Percentiles rank a stretch among this genome's conserved stretches.
These are phyloP conservation scores for Funneliformis mosseae DNA, from an alignment of 192 early-diverging fungal species.

Conservation along the genomic window DNA sequence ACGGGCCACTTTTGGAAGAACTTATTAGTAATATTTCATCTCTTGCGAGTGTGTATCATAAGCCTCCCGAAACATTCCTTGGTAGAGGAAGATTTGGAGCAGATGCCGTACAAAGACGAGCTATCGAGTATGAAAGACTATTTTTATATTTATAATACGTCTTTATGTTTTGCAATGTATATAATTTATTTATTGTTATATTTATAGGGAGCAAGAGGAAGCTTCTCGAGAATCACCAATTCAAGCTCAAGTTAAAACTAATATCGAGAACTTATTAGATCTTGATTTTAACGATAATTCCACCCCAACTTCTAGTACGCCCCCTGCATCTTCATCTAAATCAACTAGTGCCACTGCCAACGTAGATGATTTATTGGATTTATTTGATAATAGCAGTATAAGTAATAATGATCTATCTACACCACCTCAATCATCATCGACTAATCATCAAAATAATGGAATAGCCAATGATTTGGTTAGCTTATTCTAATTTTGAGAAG, in stretches of 20 bases:
- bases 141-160: background rate
- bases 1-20: constrained; percentile 79
- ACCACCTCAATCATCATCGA: background rate
- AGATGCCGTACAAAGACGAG: constrained; percentile 53
- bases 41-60: constrained; percentile 95
- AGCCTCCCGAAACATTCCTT: constrained; percentile 80
- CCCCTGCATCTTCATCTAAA: background rate
- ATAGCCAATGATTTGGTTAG: constrained; percentile 18
- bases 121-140: constrained; percentile 51
- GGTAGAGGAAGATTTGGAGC: constrained; percentile 62
- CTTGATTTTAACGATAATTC: constrained; percentile 22
- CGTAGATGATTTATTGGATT: constrained; percentile 32
- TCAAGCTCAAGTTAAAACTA: constrained; percentile 20
- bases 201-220: constrained; percentile 35
- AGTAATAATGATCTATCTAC: background rate
- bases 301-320: background rate
- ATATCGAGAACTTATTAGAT: constrained; percentile 34
- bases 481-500: background rate
- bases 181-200: background rate
- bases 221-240: constrained; percentile 23
- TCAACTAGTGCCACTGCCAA: background rate
- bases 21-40: constrained; percentile 84
- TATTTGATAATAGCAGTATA: constrained; percentile 4
- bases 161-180: background rate
- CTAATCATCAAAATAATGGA: constrained; percentile 4